Evolutionary conservation across 805 yeast genomes (phyloP).

Genomic region (Candida suzukii): DNA sequence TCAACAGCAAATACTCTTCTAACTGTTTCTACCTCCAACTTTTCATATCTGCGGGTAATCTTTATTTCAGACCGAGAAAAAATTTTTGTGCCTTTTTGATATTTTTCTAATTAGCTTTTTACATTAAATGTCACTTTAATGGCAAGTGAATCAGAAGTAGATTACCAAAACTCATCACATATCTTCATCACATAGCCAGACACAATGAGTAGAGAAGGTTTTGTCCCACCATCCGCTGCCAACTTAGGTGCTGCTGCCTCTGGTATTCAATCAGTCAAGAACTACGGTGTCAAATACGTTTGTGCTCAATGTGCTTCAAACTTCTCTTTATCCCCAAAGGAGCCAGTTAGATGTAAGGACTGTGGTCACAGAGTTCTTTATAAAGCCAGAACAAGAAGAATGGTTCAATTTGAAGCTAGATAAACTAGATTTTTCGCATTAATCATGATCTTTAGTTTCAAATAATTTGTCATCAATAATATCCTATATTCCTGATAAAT

Average conservation of each 20-base stretch:
- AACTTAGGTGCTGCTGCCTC: slow-evolving; percentile 81
- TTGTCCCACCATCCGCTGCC: slow-evolving; percentile 71
- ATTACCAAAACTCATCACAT: background rate
- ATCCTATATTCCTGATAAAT: too few relatives aligned
- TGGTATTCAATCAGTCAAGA: slow-evolving; percentile 56
- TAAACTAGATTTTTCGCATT: too few relatives aligned
- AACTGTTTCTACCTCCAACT: too few relatives aligned
- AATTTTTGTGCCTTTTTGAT: too few relatives aligned
- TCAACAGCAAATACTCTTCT: too few relatives aligned
- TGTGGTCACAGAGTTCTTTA: slow-evolving; percentile 97
- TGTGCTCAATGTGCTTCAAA: slow-evolving; percentile 95
- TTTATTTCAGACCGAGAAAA: too few relatives aligned
- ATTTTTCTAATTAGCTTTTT: too few relatives aligned
- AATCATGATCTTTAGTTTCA: too few relatives aligned
- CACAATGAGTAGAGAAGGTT: slow-evolving; percentile 68
- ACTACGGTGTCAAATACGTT: slow-evolving; percentile 84
- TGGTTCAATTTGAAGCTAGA: slow-evolving; percentile 86
- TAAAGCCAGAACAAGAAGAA: slow-evolving; percentile 95
- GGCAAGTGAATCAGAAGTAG: background rate
- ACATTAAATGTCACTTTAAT: too few relatives aligned
- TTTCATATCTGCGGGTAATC: too few relatives aligned
- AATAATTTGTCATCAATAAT: too few relatives aligned
- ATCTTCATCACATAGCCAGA: background rate
- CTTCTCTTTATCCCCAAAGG: slow-evolving; percentile 82
- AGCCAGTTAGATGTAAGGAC: slow-evolving; percentile 96